Conservation (phyloP, 345 rosid genomes). For the Melaleuca quinquenervia region DNA sequence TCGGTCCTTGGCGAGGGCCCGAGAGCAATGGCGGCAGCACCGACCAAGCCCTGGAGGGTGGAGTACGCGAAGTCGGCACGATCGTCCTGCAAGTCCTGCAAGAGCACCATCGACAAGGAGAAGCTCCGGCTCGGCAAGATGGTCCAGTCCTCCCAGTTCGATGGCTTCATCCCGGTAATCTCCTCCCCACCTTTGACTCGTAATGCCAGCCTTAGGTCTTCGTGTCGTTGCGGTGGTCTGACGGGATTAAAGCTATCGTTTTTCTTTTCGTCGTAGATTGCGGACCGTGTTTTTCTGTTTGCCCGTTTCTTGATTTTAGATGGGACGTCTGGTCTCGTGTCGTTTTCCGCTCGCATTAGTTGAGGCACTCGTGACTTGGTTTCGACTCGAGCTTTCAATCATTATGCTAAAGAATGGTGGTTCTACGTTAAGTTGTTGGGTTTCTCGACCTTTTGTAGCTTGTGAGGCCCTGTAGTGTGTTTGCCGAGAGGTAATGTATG, state of each 20-base stretch:
- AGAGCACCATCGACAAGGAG: conserved; percentile 54
- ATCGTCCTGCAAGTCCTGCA: conserved; percentile 86
- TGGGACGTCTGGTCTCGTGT: neutral
- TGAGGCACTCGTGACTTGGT: neutral
- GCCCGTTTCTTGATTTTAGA: neutral
- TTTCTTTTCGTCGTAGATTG: neutral
- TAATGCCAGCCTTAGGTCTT: neutral
- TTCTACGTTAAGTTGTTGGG: neutral
- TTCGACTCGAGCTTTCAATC: neutral
- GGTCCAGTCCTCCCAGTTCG: conserved; percentile 80
- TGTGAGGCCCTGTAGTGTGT: neutral
- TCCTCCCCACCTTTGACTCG: neutral
- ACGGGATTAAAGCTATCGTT: neutral
- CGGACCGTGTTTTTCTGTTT: neutral
- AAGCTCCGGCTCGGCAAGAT: conserved; percentile 72
- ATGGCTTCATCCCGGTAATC: conserved; percentile 86
- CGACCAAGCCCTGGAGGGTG: conserved; percentile 80
- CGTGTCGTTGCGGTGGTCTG: neutral
- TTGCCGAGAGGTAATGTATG: neutral
- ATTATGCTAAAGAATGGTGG: no score
- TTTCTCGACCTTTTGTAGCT: neutral
- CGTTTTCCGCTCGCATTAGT: neutral
- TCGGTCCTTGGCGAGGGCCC: neutral
- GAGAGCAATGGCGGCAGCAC: conserved; percentile 9
- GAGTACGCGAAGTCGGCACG: conserved; percentile 94